phyloP scores from a whole-genome alignment of 2,329 filamentous ascomycete species.

The Pseudocercospora fijiensis region DNA sequence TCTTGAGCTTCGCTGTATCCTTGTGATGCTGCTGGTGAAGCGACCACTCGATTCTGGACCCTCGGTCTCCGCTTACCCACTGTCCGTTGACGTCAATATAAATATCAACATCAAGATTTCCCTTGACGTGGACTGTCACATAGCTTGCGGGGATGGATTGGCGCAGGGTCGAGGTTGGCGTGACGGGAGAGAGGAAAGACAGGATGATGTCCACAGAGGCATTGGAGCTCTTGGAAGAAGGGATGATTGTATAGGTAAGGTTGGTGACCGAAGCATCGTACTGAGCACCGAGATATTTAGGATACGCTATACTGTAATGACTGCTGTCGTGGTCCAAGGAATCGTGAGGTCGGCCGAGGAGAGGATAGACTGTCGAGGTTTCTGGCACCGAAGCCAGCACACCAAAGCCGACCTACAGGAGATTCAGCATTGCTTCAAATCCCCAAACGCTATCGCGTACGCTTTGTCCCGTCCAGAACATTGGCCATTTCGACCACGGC shows the following conservation, averaged over 20 bases:
- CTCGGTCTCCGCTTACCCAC: slow-evolving; percentile 77
- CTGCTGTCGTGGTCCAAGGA: slow-evolving; percentile 52
- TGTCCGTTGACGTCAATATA: slow-evolving; percentile 57
- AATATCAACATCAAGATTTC: slow-evolving; percentile 54
- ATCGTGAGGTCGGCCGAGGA: slow-evolving; percentile 66
- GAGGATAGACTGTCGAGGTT: slow-evolving; percentile 60
- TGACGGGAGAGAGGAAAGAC: slow-evolving; percentile 75
- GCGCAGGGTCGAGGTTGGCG: slow-evolving; percentile 74
- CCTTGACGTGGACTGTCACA: slow-evolving; percentile 67
- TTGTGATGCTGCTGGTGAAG: slow-evolving; percentile 48
- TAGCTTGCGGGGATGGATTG: slow-evolving; percentile 83
- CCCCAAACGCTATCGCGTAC: slow-evolving; percentile 40
- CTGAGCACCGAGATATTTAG: slow-evolving; percentile 59
- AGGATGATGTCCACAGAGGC: slow-evolving; percentile 55
- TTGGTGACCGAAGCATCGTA: slow-evolving; percentile 72
- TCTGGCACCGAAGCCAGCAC: slow-evolving; percentile 62
- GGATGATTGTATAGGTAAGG: slow-evolving; percentile 63
- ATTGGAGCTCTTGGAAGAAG: slow-evolving; percentile 41
- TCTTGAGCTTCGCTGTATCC: slow-evolving; percentile 54
- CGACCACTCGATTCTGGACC: slow-evolving; percentile 69
- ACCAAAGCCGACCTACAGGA: slow-evolving; percentile 57
- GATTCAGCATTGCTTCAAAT: slow-evolving; percentile 13
- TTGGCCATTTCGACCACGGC: slow-evolving; percentile 83
- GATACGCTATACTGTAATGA: slow-evolving; percentile 57
- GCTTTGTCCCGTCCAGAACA: slow-evolving; percentile 74